phyloP scores from a whole-genome alignment of 495 filamentous ascomycete genomes.

The Penicillium chermesinum region DNA sequence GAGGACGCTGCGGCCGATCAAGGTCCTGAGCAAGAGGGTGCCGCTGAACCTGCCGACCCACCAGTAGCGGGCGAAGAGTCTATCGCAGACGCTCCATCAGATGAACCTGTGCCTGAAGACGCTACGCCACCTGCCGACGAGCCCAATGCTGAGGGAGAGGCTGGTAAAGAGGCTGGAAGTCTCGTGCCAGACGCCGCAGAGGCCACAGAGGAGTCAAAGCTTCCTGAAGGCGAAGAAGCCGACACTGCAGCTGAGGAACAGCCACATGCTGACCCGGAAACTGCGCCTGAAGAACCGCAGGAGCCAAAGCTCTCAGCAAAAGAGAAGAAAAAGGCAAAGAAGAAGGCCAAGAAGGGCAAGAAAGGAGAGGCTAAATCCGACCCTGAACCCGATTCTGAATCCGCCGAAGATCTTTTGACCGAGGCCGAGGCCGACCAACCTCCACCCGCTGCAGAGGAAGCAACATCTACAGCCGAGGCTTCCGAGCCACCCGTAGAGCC shows the following conservation, averaged over 20 bases:
- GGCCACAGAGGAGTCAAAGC: conserved; percentile 6
- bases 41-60: not conserved
- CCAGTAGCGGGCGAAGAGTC: not conserved
- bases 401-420: conserved; percentile 2
- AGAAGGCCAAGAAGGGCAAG: conserved; percentile 14
- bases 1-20: conserved; percentile 21
- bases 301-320: not conserved
- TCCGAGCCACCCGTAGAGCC: not conserved
- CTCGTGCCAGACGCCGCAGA: conserved; percentile 2
- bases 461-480: not conserved
- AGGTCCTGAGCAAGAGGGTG: conserved; percentile 4
- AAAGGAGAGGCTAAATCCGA: not conserved
- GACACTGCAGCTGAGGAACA: not conserved
- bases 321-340: conserved; percentile 3
- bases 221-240: not conserved
- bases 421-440: not conserved
- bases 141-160: conserved; percentile 12
- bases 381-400: conserved; percentile 5
- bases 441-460: not conserved
- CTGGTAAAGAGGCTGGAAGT: too few species aligned
- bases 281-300: not conserved
- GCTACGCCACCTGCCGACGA: not conserved
- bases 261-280: not conserved
- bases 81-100: not conserved
- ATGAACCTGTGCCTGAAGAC: not conserved